phyloP scores from a whole-genome alignment of 345 rosid species.

The Eucalyptus curtisii region DNA sequence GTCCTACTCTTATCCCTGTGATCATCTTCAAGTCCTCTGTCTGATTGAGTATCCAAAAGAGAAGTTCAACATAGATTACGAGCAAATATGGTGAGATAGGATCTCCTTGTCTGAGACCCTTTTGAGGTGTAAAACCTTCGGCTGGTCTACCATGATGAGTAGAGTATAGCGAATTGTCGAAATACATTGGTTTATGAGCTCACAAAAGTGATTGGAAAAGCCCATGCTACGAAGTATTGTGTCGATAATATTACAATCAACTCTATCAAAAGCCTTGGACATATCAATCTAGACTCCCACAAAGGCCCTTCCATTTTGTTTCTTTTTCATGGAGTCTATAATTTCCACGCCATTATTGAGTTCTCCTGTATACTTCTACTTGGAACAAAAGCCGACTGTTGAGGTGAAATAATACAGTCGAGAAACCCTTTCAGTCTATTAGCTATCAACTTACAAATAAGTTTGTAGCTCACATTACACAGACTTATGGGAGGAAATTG shows the following conservation, averaged over 20 bases:
- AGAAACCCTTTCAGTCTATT: neutral
- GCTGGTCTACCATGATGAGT: neutral
- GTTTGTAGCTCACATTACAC: neutral
- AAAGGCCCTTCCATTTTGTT: neutral
- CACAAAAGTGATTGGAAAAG: neutral
- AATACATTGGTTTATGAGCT: neutral
- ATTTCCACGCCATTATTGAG: neutral
- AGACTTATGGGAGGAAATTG: neutral
- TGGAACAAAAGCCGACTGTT: neutral
- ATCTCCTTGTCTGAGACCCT: neutral
- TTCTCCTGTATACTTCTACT: neutral
- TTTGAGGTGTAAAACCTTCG: neutral
- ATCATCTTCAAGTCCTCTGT: neutral
- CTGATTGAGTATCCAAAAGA: neutral
- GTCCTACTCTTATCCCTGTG: neutral
- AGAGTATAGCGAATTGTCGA: neutral
- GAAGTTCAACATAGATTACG: neutral
- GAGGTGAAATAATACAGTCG: accelerated
- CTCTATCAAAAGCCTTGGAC: neutral
- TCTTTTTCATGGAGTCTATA: neutral
- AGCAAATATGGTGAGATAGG: neutral
- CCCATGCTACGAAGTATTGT: neutral
- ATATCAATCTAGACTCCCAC: neutral
- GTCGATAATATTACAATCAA: neutral
- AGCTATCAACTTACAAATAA: neutral